Evolutionary conservation across 805 yeast species (phyloP).

Genomic region (Lipomyces lipofer): DNA sequence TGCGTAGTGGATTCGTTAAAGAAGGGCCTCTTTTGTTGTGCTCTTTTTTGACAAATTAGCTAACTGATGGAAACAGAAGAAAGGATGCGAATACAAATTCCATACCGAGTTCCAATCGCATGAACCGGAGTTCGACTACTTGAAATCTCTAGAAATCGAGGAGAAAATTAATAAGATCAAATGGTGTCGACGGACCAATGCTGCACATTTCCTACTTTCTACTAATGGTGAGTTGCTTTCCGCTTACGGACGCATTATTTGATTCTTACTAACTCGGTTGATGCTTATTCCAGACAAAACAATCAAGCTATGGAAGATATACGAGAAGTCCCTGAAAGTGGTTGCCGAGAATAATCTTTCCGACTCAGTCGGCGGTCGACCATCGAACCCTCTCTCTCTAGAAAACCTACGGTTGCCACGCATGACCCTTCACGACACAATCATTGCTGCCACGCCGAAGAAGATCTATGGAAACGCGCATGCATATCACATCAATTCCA

Average conservation of each 20-base stretch:
- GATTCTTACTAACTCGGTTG: not conserved
- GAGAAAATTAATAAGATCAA: conserved; percentile 97
- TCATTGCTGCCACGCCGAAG: conserved; percentile 92
- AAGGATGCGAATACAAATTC: conserved; percentile 87
- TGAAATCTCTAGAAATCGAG: conserved; percentile 93
- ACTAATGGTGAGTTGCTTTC: conserved; percentile 55
- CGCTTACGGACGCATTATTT: too few species aligned
- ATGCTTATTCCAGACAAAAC: conserved; percentile 67
- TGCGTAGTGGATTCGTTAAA: conserved; percentile 3
- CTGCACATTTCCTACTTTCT: conserved; percentile 84
- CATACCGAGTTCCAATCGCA: conserved; percentile 97
- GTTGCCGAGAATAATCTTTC: conserved; percentile 87
- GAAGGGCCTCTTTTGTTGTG: not conserved
- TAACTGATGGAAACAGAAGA: conserved; percentile 43
- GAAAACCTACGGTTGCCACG: conserved; percentile 73
- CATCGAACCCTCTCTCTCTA: conserved; percentile 30
- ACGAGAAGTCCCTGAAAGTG: conserved; percentile 85
- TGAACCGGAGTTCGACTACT: conserved; percentile 97
- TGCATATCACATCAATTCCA: conserved; percentile 96
- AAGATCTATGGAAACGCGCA: conserved; percentile 92
- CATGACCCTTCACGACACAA: conserved; percentile 89
- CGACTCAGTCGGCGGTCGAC: conserved; percentile 41
- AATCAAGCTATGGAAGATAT: conserved; percentile 95
- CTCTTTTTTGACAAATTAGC: not conserved
- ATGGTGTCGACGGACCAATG: conserved; percentile 88